These are phyloP conservation scores for Ascomycota sp. DNA, from an alignment of 2,329 filamentous ascomycete species.

Conservation along the genomic window DNA sequence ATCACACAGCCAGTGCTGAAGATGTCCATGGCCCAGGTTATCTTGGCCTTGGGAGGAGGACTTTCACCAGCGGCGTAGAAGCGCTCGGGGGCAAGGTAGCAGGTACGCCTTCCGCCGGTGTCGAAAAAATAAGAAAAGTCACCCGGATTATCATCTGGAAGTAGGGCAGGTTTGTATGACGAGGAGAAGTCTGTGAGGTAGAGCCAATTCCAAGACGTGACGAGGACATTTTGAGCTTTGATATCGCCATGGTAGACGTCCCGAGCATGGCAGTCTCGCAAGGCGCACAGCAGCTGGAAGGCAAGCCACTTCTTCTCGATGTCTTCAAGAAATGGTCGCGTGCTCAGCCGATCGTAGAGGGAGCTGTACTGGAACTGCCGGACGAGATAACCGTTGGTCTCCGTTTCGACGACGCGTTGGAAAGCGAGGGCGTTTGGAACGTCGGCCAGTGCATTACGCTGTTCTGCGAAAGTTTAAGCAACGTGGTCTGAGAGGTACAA, in stretches of 20 bases:
- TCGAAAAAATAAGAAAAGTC: conserved; percentile 98
- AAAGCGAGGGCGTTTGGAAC: conserved; percentile 83
- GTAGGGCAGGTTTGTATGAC: conserved; percentile 76
- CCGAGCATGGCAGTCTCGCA: conserved; percentile 74
- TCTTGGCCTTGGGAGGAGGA: conserved; percentile 33
- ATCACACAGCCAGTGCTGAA: conserved; percentile 95
- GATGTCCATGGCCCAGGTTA: conserved; percentile 91
- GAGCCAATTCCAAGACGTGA: conserved; percentile 98
- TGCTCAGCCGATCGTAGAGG: conserved; percentile 89
- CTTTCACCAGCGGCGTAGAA: conserved; percentile 54
- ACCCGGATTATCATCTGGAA: conserved; percentile 89
- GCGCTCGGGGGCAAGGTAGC: conserved; percentile 83
- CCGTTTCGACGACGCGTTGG: conserved; percentile 76
- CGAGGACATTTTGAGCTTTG: conserved; percentile 89
- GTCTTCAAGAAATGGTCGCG: conserved; percentile 83
- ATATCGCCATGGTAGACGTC: conserved; percentile 94
- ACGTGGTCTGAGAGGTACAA: neutral
- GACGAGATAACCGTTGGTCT: conserved; percentile 76
- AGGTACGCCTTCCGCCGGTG: conserved; percentile 71
- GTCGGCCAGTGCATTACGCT: conserved; percentile 55
- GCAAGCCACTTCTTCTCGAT: conserved; percentile 98
- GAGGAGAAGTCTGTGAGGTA: conserved; percentile 96
- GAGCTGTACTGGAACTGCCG: conserved; percentile 93
- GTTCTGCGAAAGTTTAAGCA: conserved; percentile 26
- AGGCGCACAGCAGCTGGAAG: conserved; percentile 77